Conservation (phyloP, 1,284 basidiomycete genomes). For the Inonotus obliquus region DNA sequence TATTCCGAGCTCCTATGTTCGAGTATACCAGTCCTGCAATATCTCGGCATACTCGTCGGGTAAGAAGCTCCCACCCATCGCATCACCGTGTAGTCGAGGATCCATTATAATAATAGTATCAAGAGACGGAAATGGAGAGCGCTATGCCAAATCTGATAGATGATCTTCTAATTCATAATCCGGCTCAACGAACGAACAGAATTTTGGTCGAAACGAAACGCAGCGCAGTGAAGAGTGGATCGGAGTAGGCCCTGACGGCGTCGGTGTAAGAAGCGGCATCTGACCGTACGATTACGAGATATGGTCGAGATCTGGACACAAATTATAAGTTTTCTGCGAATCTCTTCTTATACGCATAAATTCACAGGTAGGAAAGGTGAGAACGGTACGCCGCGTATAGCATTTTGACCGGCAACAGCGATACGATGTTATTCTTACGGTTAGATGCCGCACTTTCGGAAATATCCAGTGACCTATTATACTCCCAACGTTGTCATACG, state of each 20-base stretch:
- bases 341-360: background rate
- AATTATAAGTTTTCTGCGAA: background rate
- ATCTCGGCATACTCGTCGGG: background rate
- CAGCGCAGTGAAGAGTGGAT: background rate
- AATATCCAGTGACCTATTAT: background rate
- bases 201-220: background rate
- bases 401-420: background rate
- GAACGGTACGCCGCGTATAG: conserved; percentile 2
- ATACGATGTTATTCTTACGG: background rate
- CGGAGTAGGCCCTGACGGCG: background rate
- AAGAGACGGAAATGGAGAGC: background rate
- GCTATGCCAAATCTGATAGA: background rate
- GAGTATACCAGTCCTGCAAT: background rate
- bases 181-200: background rate
- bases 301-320: conserved; percentile 5
- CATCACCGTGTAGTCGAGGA: background rate
- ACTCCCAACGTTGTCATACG: background rate
- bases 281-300: background rate
- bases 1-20: background rate
- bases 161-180: background rate
- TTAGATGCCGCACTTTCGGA: conserved; percentile 4
- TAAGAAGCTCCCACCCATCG: background rate
- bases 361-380: background rate
- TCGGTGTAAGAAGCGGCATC: background rate
- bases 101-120: background rate